A percentile compares a stretch with the other conserved stretches of the same genome.
Conservation (phyloP, 768 basidiomycete species). For the Rhizopogon vinicolor region DNA sequence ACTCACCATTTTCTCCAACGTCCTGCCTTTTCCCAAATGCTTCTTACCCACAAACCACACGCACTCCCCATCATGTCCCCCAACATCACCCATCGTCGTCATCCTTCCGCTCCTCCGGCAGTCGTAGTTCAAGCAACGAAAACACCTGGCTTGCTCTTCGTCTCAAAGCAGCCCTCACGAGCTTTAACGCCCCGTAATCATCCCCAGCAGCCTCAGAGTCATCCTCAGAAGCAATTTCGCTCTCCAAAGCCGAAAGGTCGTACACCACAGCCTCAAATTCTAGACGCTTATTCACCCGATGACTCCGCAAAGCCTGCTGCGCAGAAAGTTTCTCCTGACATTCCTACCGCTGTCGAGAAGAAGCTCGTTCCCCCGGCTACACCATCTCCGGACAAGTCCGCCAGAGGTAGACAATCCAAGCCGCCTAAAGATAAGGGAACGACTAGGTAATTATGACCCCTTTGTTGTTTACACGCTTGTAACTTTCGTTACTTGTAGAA, state of each 20-base stretch:
- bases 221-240: slow-evolving; percentile 28
- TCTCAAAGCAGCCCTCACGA: slow-evolving; percentile 50
- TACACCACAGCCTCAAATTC: slow-evolving; percentile 21
- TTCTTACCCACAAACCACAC: slow-evolving; percentile 38
- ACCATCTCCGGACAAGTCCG: slow-evolving; percentile 21
- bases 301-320: slow-evolving; percentile 26
- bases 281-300: slow-evolving; percentile 24
- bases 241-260: slow-evolving; percentile 33
- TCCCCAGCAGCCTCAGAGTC: slow-evolving; percentile 30
- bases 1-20: slow-evolving; percentile 2
- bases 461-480: neutral
- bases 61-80: slow-evolving; percentile 23
- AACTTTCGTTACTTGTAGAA: slow-evolving; percentile 27
- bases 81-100: slow-evolving; percentile 47
- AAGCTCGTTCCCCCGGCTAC: slow-evolving; percentile 18
- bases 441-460: slow-evolving; percentile 31
- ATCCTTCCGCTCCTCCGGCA: slow-evolving; percentile 65
- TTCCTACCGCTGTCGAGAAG: slow-evolving; percentile 27
- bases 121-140: slow-evolving; percentile 68
- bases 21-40: slow-evolving; percentile 24
- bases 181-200: slow-evolving; percentile 30
- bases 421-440: slow-evolving; percentile 38
- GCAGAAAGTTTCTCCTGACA: slow-evolving; percentile 20
- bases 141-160: slow-evolving; percentile 67
- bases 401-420: slow-evolving; percentile 33